These are phyloP conservation scores for Hansfordia pulvinata DNA, from an alignment of 2,329 filamentous ascomycete species.

Conservation along the genomic window DNA sequence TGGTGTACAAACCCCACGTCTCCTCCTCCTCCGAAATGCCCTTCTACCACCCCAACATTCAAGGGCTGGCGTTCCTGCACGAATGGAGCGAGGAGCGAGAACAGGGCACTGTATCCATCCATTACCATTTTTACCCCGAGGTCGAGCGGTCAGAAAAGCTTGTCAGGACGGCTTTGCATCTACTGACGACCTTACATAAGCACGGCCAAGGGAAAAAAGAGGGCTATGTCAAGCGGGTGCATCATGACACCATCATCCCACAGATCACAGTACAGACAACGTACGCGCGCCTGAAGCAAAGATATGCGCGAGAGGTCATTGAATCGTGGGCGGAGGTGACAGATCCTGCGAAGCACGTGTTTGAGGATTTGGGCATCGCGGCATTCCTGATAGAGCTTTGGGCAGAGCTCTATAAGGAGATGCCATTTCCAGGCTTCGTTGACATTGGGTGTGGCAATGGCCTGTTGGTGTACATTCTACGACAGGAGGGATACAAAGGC, in stretches of 20 bases:
- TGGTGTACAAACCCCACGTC: slow-evolving; percentile 70
- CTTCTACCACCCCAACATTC: slow-evolving; percentile 76
- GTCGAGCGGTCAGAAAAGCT: slow-evolving; percentile 30
- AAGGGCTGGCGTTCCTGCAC: slow-evolving; percentile 64
- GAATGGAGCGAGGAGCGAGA: slow-evolving; percentile 34
- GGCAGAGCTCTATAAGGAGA: slow-evolving; percentile 59
- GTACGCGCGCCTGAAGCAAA: slow-evolving; percentile 66
- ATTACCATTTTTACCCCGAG: slow-evolving; percentile 40
- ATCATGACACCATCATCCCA: slow-evolving; percentile 70
- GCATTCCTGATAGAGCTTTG: slow-evolving; percentile 90
- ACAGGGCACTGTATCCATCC: slow-evolving; percentile 41
- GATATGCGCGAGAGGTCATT: slow-evolving; percentile 60
- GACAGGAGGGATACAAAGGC: slow-evolving; percentile 66
- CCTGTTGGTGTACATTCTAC: slow-evolving; percentile 71
- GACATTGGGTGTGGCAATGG: slow-evolving; percentile 96
- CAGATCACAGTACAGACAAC: slow-evolving; percentile 69
- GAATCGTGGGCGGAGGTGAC: slow-evolving; percentile 75
- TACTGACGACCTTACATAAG: slow-evolving; percentile 58
- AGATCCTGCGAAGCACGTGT: slow-evolving; percentile 83
- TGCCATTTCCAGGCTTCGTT: slow-evolving; percentile 71
- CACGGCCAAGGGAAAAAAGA: slow-evolving; percentile 51
- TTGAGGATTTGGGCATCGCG: slow-evolving; percentile 84
- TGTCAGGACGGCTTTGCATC: slow-evolving; percentile 51
- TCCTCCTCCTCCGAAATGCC: slow-evolving; percentile 50
- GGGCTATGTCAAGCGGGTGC: slow-evolving; percentile 68